Conservation (phyloP, 1,139 yeast species). For the Hyphopichia buzzinii region DNA sequence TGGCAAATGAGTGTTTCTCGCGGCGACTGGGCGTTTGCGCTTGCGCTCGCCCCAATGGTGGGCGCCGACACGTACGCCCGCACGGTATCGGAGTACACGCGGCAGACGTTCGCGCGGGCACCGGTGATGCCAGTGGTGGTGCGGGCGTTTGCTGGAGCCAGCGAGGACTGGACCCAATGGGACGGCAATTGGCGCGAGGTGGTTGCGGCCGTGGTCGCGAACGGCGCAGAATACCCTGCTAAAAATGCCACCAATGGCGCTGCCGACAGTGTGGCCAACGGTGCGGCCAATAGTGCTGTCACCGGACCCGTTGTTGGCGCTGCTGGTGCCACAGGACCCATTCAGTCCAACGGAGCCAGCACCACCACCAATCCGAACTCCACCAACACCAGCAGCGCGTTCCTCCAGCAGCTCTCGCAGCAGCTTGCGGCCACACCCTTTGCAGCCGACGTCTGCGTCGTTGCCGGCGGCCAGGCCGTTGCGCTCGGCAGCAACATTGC, state of each 20-base stretch:
- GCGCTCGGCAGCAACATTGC: slow-evolving; percentile 21
- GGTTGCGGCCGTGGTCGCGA: neutral
- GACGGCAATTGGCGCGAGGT: slow-evolving; percentile 61
- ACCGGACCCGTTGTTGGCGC: no score
- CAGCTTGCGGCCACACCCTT: neutral
- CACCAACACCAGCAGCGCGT: neutral
- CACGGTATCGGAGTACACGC: slow-evolving; percentile 49
- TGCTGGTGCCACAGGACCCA: neutral
- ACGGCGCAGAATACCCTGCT: neutral
- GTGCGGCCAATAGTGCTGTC: neutral
- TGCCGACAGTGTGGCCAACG: neutral
- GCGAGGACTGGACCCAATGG: slow-evolving; percentile 17
- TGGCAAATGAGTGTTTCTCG: slow-evolving; percentile 58
- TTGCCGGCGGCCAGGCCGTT: slow-evolving; percentile 22
- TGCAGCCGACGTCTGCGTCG: slow-evolving; percentile 1
- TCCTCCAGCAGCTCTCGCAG: slow-evolving; percentile 5
- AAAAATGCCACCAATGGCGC: neutral
- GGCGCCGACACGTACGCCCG: slow-evolving; percentile 63
- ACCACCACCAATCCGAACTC: neutral
- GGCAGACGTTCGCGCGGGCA: slow-evolving; percentile 24
- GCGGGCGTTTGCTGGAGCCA: neutral
- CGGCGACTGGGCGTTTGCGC: slow-evolving; percentile 76
- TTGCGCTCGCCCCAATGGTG: slow-evolving; percentile 64
- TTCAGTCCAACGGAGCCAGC: neutral
- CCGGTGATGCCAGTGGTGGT: neutral